Evolutionary conservation across 257 asterid genomes (phyloP), one percentile per base, ranked within the genome.

Genomic region (Avicennia marina): DNA sequence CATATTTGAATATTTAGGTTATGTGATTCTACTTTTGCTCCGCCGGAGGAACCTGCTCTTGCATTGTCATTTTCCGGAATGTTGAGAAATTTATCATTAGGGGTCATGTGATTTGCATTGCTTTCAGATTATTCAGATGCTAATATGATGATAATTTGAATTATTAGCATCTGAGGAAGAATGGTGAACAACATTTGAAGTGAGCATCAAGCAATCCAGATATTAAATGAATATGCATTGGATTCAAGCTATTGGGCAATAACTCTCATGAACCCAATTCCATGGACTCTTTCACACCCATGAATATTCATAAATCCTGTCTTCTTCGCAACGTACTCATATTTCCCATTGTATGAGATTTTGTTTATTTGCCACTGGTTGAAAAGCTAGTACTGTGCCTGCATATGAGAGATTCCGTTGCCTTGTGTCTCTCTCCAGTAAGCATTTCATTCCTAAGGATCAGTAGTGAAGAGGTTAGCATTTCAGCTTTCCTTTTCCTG

Each of bases 91-190:
- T 48, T 43, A 9, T 42, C 27, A 27, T 42, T 32, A 39, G 29
- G 27, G 38, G 49, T 33, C 57, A 33, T 43, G 25, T 29, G 54
- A 29, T 24, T 53, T 21, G 18, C 4, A 6, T 15, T 39, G 11
- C 38, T 36, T 39, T 21, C 12, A 46, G 43, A 60, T 46, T 19
- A 13, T 59, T 58, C 52, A 52, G 58, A 49, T 70, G 29, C 20
- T 60, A n/a, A n/a, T 21, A 16, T 62, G 15, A 3, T 29, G 5
- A 0, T 24, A 4, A 10, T 53, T 38, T 38, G 39, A 18, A 10
- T 27, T 26, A 7, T 29, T 29, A 29, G 33, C 3, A 29, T 45
- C 13, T 12, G 22, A 56, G 7, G 25, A 32, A 51, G 51, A 43
- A 20, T 12, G 59, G 11, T 15, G 40, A 21, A 41, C 52, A 31